These are phyloP conservation scores for Malassezia globosa DNA, from an alignment of 1,284 basidiomycete species.

Conservation along the genomic window DNA sequence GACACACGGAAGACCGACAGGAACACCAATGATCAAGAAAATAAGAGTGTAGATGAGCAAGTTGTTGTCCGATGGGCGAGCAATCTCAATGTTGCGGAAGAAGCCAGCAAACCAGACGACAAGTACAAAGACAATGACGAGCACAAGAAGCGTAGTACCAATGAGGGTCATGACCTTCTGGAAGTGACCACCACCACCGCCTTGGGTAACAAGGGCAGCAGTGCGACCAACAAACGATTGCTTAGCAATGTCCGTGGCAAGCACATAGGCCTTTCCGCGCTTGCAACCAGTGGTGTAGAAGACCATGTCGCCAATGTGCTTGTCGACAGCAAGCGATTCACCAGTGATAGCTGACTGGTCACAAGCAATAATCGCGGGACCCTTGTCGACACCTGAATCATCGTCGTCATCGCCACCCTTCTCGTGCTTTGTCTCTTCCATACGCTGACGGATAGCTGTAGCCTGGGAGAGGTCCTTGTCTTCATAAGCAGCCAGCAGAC, in stretches of 20 bases:
- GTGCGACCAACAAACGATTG: conserved; percentile 52
- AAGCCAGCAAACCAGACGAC: conserved; percentile 51
- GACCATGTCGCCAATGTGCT: conserved; percentile 53
- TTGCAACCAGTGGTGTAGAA: conserved; percentile 51
- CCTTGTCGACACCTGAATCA: conserved; percentile 49
- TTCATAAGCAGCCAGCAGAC: conserved; percentile 51
- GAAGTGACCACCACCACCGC: conserved; percentile 51
- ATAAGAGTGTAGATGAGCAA: conserved; percentile 52
- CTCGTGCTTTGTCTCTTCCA: conserved; percentile 33
- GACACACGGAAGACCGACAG: conserved; percentile 54
- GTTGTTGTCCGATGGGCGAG: conserved; percentile 51
- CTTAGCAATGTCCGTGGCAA: conserved; percentile 52
- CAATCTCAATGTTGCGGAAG: conserved; percentile 51
- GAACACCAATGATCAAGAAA: conserved; percentile 54
- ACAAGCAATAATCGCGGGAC: conserved; percentile 52
- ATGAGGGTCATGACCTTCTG: conserved; percentile 52
- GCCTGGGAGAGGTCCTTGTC: conserved; percentile 46
- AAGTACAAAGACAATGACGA: conserved; percentile 53
- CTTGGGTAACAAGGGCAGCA: conserved; percentile 49
- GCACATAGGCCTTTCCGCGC: conserved; percentile 52
- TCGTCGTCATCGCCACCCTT: conserved; percentile 46
- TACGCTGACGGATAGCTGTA: conserved; percentile 41
- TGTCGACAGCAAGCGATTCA: conserved; percentile 54
- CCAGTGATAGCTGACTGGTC: conserved; percentile 55
- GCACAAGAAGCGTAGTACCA: conserved; percentile 52